Conservation (phyloP, 2,329 filamentous ascomycete genomes). For the Fusarium solani-melongenae region DNA sequence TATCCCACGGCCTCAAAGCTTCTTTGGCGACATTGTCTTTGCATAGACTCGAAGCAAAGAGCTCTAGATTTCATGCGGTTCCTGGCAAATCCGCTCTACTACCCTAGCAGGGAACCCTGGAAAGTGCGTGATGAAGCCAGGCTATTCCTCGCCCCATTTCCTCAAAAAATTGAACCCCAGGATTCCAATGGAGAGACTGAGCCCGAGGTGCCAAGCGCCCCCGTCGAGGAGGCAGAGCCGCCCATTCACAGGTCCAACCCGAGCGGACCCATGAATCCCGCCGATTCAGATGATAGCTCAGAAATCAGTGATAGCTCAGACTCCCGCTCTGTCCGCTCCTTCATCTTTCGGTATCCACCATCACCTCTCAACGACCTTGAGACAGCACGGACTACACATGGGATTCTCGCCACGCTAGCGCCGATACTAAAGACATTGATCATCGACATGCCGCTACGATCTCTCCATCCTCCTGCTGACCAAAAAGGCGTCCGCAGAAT, state of each 20-base stretch:
- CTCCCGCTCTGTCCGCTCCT: not conserved
- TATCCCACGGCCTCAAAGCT: slow-evolving; percentile 3
- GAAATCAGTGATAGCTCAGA: not conserved
- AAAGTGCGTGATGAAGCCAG: not conserved
- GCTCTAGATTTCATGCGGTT: not conserved
- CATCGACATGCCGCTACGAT: slow-evolving; percentile 38
- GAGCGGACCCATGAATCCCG: not conserved
- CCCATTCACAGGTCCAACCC: not conserved
- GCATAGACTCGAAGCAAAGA: slow-evolving; percentile 8
- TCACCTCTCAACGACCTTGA: slow-evolving; percentile 7
- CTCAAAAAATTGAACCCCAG: not conserved
- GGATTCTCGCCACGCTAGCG: slow-evolving; percentile 18
- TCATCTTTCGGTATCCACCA: not conserved
- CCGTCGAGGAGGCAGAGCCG: not conserved
- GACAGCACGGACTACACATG: not conserved
- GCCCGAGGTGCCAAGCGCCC: not conserved
- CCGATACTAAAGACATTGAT: slow-evolving; percentile 20
- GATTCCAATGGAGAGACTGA: not conserved
- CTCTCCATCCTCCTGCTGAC: slow-evolving; percentile 5
- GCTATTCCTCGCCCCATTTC: slow-evolving; percentile 8
- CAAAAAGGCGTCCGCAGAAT: not conserved
- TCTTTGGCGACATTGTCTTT: slow-evolving; percentile 23
- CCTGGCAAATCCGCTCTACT: not conserved
- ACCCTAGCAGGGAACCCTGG: not conserved
- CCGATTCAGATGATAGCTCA: not conserved